Evolutionary conservation across 805 yeast genomes (phyloP), one percentile per base, ranked within the genome.

Genomic region (Candida qinlingensis): DNA sequence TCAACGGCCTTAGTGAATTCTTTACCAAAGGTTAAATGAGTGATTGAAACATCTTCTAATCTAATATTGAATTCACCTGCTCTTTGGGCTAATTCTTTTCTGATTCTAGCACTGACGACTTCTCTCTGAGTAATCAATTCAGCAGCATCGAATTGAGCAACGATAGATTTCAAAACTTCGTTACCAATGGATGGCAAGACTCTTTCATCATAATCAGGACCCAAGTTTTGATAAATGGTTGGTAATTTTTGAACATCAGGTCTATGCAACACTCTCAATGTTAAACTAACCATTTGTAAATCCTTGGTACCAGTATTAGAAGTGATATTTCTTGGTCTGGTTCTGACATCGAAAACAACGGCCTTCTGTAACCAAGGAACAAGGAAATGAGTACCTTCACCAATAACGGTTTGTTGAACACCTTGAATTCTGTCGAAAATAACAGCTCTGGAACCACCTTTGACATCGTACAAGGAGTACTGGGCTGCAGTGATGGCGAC

Each of bases 1-100:
- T 94, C 99, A 51, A 94, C 99, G 34, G 99, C 98, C 69, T 87
- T 91, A 47, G 99, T 94, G 74, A 94, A 94, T 65, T 94, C 99
- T 55, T 77, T 79, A 46, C 99, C 98, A 67, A 94, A 94, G 0
- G 97, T 88, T 88, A 94, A 84, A 70, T 94, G 99, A 12, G 99
- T 94, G 57, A 94, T 94, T 28, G 97, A 87, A 46, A 94, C 99
- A 70, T 94, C 99, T 69, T 94, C 99, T 58, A 94, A 78, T 64
- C 78, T 85, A 64, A 94, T 91, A 69, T 86, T 80, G 73, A 94
- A 94, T 69, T 94, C 97, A 50, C 69, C 67, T 11, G 97, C 96
- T 63, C 99, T 79, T 54, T 74, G 73, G 44, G 86, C 77, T 55
- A 94, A 78, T 65, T 94, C 99, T 60, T 80, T 83, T 66, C 96